Base-by-base conservation (phyloP, 176 grass and related monocot genomes). In the Musa schizocarpa region DNA sequence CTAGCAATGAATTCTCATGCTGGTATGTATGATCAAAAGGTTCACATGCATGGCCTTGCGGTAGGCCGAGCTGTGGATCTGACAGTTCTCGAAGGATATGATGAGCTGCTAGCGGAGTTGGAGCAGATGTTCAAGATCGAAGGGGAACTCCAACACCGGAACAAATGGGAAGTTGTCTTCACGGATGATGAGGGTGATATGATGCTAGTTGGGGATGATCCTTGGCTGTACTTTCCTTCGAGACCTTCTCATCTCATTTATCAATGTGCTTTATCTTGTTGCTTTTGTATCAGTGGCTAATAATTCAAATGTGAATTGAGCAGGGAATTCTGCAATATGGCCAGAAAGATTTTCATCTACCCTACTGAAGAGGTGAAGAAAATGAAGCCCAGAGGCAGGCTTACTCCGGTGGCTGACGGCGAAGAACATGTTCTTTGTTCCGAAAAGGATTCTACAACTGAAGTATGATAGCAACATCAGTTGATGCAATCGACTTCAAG, bases 261-360 rank as follows among this genome's bases (percentile, higher is more conserved):
- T 68, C 66, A 43, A 0, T 6, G 34, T 43, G 34, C 34, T 43
- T 43, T 5, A 43, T 43, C 5, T 49, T 68, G 1, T 9, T 29
- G 17, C 2, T 68, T 48, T 29, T 43, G 4, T 10, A 16, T 68
- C 6, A 68, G 34, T 68, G 59, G 14, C 51, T 77, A 3, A 51
- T 54, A 69, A 20, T 56, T 8, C 24, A 17, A 26, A 53, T 21
- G 65, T 57, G n/a, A 58, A 13, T 71, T 26, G 16, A 80, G 27
- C 86, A 92, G 89, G 73, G 68, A 84, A 53, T 88, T 92, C 69
- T 82, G 83, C 81, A 84, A 71, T 9, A 75, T 77, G 83, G 89
- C 72, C 20, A 88, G 64, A 69, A 92, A 88, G 83, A 92, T 92
- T 52, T 70, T 80, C 66, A 88, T 92, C 63, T 88, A 84, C 76